These are phyloP conservation scores for Fusarium sp. DNA, from an alignment of 2,329 filamentous ascomycete genomes.

Conservation along the genomic window DNA sequence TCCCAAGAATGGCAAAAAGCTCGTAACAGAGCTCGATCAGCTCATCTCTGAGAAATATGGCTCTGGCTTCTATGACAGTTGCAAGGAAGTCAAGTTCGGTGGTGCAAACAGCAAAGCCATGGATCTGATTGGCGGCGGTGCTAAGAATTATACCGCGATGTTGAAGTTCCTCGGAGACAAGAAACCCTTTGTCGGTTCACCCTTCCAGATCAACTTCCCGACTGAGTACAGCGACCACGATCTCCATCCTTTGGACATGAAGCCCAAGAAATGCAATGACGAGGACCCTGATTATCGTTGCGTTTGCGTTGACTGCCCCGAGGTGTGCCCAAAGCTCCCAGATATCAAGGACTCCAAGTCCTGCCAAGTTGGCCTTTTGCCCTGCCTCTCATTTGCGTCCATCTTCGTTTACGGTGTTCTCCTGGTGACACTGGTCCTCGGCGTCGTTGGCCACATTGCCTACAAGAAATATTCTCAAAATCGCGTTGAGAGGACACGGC, in stretches of 20 bases:
- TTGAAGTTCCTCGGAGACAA: conserved; percentile 94
- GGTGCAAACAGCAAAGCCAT: conserved; percentile 94
- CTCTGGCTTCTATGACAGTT: conserved; percentile 92
- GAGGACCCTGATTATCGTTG: conserved; percentile 88
- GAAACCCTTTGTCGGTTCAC: conserved; percentile 85
- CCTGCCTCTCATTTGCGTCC: conserved; percentile 92
- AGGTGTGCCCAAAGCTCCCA: conserved; percentile 85
- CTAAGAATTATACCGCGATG: conserved; percentile 88
- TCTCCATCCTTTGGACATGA: conserved; percentile 81
- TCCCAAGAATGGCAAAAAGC: conserved; percentile 67
- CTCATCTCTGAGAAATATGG: conserved; percentile 88
- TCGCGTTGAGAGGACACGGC: conserved; percentile 84
- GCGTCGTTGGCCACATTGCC: conserved; percentile 79
- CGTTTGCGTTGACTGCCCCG: conserved; percentile 92
- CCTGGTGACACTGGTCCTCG: conserved; percentile 74
- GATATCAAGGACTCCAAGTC: conserved; percentile 76
- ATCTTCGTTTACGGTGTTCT: conserved; percentile 87
- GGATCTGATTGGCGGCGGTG: conserved; percentile 94
- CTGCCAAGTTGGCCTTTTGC: conserved; percentile 88
- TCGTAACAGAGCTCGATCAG: conserved; percentile 93
- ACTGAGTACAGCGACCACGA: conserved; percentile 70
- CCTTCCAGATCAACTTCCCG: conserved; percentile 98
- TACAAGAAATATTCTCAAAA: conserved; percentile 80
- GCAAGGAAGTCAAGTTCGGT: conserved; percentile 98
- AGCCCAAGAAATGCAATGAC: conserved; percentile 89